Percentiles rank a stretch among this genome's conserved stretches.
Conservation (phyloP, 2,329 filamentous ascomycete species). For the Monosporascus sp. region DNA sequence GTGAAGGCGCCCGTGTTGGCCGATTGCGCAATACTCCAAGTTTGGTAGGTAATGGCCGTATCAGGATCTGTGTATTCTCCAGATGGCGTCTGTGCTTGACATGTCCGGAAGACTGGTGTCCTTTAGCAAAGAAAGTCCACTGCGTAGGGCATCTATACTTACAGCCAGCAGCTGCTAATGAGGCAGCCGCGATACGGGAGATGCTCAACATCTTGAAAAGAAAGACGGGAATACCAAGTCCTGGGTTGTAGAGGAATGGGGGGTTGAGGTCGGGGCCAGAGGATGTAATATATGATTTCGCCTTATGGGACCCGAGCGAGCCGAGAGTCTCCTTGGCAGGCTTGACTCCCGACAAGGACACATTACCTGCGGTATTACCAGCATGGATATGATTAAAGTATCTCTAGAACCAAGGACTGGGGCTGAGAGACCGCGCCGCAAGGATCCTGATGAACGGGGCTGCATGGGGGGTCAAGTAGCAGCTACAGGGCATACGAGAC, state of each 20-base stretch:
- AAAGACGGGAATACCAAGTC: slow-evolving; percentile 19
- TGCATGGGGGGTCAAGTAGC: slow-evolving; percentile 17
- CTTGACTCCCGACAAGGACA: slow-evolving; percentile 21
- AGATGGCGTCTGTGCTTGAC: slow-evolving; percentile 21
- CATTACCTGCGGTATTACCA: slow-evolving; percentile 14
- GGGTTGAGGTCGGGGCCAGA: slow-evolving; percentile 6
- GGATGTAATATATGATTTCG: slow-evolving; percentile 21
- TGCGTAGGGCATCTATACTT: slow-evolving; percentile 8
- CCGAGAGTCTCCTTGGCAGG: slow-evolving; percentile 13
- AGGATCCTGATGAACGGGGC: slow-evolving; percentile 16
- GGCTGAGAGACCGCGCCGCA: slow-evolving; percentile 20
- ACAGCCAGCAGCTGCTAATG: slow-evolving; percentile 24
- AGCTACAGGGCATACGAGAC: slow-evolving; percentile 17
- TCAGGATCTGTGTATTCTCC: slow-evolving; percentile 23
- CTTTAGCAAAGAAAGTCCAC: slow-evolving; percentile 9
- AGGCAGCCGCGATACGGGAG: slow-evolving; percentile 23
- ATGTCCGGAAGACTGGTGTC: slow-evolving; percentile 19
- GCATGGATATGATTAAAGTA: slow-evolving; percentile 6
- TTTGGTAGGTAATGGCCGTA: slow-evolving; percentile 25
- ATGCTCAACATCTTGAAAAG: slow-evolving; percentile 25
- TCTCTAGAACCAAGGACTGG: slow-evolving; percentile 14
- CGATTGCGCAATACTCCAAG: slow-evolving; percentile 13
- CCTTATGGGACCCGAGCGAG: slow-evolving; percentile 5
- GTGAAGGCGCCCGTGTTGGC: slow-evolving; percentile 16
- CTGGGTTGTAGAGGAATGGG: slow-evolving; percentile 12